Evolutionary conservation across 1,139 yeast genomes (phyloP), one percentile per base, ranked within the genome.

Genomic region (Barnettozyma hawaiiensis): DNA sequence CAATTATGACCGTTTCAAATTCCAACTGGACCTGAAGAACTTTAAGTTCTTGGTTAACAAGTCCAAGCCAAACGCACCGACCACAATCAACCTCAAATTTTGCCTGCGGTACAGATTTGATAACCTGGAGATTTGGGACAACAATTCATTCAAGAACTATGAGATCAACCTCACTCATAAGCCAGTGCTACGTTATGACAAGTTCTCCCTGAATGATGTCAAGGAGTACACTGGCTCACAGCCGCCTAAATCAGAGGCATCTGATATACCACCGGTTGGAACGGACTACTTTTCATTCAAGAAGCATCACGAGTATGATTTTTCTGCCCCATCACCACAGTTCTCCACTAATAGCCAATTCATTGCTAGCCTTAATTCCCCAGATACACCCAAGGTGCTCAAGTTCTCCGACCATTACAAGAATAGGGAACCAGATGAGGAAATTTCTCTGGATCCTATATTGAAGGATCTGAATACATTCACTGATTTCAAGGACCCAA

Each of bases 101-200:
- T 85, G 95, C 56, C 71, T 85, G 32, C 72, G 77, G 44, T 86
- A 78, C 58, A 59, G 55, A 12, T 51, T 46, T 37, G 65, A 66
- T 24, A 69, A 70, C 21, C 59, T 62, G 24, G 90, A 81, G 52
- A 76, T 58, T 57, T 87, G 96, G 95, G 96, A 86, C 62, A 86
- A 85, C 64, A 86, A 87, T 61, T 50, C 63, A 31, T 59, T 58
- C 38, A 61, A 64, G 41, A 86, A 86, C 62, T 86, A 83, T 62
- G 69, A 68, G 39, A 68, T 85, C 22, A 64, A 65, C 41, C 66
- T 83, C 44, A 64, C 47, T 11, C 42, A 21, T 23, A 40, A 29
- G 15, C 41, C 39, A 26, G n/a, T n/a, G 4, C 14, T 26, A 15
- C 35, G 37, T 2, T 41, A 29, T 16, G 42, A 48, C 10, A 51